Base-by-base conservation (phyloP, 1,284 basidiomycete species). In the Mycosarcoma mackinlayi region DNA sequence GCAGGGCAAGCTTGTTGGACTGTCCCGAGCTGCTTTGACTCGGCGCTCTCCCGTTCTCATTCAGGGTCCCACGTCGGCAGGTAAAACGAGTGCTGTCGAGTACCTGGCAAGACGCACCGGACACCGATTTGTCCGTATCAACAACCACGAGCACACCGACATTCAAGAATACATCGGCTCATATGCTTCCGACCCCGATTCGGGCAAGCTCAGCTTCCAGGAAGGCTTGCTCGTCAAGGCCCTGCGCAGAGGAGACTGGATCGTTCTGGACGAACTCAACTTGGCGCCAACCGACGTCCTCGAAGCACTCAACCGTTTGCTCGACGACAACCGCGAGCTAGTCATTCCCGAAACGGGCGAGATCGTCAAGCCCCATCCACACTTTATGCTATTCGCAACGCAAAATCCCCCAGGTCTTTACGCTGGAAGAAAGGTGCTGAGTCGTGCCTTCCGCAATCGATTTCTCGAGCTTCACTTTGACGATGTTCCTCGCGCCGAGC, bases 71-170 rank as follows among this genome's bases (percentile, higher is more conserved):
- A 99, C 96, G 0, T 98, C 95, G 1, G 92, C 91, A 51, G 96
- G 96, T 37, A 98, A 98, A 85, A 99, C 96, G 1, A 95, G 92
- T 80, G 92, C 96, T 0, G 90, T 98, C 57, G 94, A 98, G 84
- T 98, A 96, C 83, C 88, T 99, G 21, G 95, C 96, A 2, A 88
- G 88, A 61, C 87, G 92, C 59, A 98, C 95, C 0, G 95, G 96
- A 0, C 96, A 99, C 85, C 88, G 88, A 27, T 98, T 98, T 82
- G 90, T 99, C 25, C 92, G 96, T 33, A 98, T 98, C 87, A 98
- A 99, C 85, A 98, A 99, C 79, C 96, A 99, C 85, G 96, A 99
- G 78, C 96, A 98, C 81, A 99, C 96, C 5, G 96, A 99, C 83
- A 94, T 85, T 51, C 96, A 99, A 80, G 96, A 99, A 82, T 99